Evolutionary conservation across 495 filamentous ascomycete genomes (phyloP), one percentile per base, ranked within the genome.

Genomic region (Penicillium crystallinum): DNA sequence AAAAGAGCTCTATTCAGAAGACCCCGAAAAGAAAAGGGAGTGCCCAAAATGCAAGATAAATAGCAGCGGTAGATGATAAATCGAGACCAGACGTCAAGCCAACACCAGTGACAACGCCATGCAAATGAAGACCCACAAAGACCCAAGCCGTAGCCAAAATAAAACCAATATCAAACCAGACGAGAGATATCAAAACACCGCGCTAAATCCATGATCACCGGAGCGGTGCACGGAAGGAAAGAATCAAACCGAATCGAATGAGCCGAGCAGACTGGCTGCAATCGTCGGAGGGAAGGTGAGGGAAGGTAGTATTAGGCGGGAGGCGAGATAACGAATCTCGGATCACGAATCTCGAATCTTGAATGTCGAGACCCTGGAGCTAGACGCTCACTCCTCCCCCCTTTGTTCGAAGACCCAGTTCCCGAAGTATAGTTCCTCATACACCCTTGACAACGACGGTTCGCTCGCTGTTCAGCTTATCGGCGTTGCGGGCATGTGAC

Each of bases 401-500:
- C n/a, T n/a, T n/a, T n/a, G 3, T 27, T 7, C 23, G 7, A 27
- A 2, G 29, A 11, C 8, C 8, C 11, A 4, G 4, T 10, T 31
- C 29, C 3, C 11, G 19, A 29, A 7, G 9, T 6, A n/a, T n/a
- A n/a, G 6, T 6, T 19, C 23, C 59, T 71, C 68, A 85, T 63
- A 86, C 75, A 29, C 82, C 83, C 74, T 79, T 83, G 53, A 87
- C 80, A 31, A 79, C 83, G 22, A 78, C 72, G 42, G 93, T 98
- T 53, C 91, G 78, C 77, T 97, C 92, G 36, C 82, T 80, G 68
- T 96, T 89, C 65, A 97, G 74, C 77, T 93, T 91, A 61, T 90
- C 87, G 52, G 87, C 87, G 64, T 98, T 98, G 45, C 88, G 82
- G 66, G 92, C 90, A 70, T 95, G 88, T 15, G 85, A 87, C 68